Base-by-base conservation (phyloP, 2,329 filamentous ascomycete genomes). In the Calonectria naviculata region DNA sequence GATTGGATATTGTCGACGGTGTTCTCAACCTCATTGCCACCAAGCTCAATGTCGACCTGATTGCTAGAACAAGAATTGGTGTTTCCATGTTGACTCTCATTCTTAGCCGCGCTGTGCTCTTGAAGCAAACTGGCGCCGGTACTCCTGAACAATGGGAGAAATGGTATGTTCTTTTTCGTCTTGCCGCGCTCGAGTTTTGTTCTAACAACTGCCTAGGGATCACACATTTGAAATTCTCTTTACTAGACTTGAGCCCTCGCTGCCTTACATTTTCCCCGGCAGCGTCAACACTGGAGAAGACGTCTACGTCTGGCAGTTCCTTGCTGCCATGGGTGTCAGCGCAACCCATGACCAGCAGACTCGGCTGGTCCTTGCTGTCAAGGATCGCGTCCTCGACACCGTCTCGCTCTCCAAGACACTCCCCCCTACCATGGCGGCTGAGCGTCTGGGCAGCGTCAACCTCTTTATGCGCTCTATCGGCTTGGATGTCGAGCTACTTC, bases 381-480 rank as follows among this genome's bases (percentile, higher is more conserved):
- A 98, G 89, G 97, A 99, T 79, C 93, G 96, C 65, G 97, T 99
- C 70, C 97, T 98, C 90, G 95, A 98, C 81, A 98, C 97, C 0
- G 95, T 99, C 13, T 87, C 90, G 34, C 91, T 97, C 64, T 93
- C 94, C 78, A 98, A 98, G 88, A 96, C 94, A 1, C 87, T 99
- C 38, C 96, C 97, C 21, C 89, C 92, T 19, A 93, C 97, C 68
- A 94, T 98, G 91, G 92, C 94, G 15, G 91, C 91, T 71, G 92
- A 94, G 81, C 92, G 96, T 71, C 87, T 98, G 69, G 93, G 93
- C 70, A 98, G 98, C 80, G 97, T 99, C 76, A 99, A 99, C 82
- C 86, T 99, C 67, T 99, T 99, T 83, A 98, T 99, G 95, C 93
- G 95, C 80, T 97, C 96, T 67, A 98, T 99, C 83, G 97, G 97